A percentile compares a stretch with the other conserved stretches of the same genome.
Evolutionary conservation across 768 basidiomycete species (phyloP).

Genomic region (Lactarius hengduanensis): DNA sequence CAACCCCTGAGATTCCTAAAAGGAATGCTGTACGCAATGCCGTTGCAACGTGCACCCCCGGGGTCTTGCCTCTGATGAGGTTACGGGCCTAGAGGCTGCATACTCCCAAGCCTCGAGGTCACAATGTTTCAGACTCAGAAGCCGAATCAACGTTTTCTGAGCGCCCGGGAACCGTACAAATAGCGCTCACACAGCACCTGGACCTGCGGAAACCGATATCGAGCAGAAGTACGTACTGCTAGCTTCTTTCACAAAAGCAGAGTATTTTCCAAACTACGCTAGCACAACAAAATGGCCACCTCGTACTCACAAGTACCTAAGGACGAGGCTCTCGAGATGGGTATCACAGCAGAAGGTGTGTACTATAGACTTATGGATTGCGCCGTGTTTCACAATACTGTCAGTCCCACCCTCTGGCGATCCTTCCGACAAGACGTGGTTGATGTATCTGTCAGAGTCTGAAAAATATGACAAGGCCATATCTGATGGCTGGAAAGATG

Average conservation of each 20-base stretch:
- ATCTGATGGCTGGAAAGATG: neutral
- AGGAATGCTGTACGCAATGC: neutral
- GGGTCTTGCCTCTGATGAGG: neutral
- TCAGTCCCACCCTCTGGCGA: neutral
- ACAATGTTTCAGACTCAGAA: neutral
- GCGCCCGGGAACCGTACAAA: neutral
- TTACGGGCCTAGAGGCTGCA: neutral
- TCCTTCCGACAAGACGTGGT: constrained; percentile 15
- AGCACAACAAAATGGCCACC: neutral
- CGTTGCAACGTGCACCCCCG: neutral
- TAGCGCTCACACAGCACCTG: neutral
- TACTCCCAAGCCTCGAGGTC: neutral
- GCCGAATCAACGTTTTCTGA: neutral
- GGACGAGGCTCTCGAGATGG: neutral
- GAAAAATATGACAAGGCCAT: constrained; percentile 11
- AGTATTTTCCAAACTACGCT: neutral
- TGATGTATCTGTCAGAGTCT: constrained; percentile 9
- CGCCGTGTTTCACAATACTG: neutral
- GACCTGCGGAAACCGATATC: neutral
- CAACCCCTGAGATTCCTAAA: neutral
- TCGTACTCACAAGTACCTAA: neutral
- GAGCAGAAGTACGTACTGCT: neutral
- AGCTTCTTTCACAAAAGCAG: neutral
- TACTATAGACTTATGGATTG: neutral
- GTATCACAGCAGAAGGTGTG: neutral